phyloP scores from a whole-genome alignment of 2,329 filamentous ascomycete genomes.

The Catunica adiposa region DNA sequence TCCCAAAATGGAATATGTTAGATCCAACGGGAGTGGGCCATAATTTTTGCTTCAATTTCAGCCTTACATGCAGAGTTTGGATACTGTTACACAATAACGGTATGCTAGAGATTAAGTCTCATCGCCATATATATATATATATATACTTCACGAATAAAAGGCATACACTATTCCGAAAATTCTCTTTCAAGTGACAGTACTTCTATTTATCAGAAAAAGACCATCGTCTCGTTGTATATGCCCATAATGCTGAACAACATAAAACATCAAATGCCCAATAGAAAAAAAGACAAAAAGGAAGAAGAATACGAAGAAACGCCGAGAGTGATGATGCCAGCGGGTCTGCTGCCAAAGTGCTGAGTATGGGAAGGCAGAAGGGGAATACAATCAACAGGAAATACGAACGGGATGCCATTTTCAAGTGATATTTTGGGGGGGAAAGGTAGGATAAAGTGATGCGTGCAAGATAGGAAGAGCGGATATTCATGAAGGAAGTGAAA shows the following conservation, averaged over 20 bases:
- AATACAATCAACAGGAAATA: not conserved
- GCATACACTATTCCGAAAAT: not conserved
- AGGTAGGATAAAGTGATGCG: not conserved
- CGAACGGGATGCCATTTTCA: not conserved
- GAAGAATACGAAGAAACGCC: not conserved
- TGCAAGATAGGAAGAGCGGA: not conserved
- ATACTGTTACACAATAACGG: not conserved
- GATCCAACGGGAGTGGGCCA: no score
- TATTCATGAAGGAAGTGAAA: not conserved
- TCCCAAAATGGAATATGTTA: no score
- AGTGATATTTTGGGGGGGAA: slow-evolving; percentile 1
- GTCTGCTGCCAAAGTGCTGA: not conserved
- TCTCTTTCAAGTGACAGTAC: slow-evolving; percentile 8
- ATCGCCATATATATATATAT: no score
- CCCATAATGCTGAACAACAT: slow-evolving; percentile 14
- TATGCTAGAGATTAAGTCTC: no score
- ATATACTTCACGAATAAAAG: not conserved
- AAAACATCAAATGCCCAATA: slow-evolving; percentile 15
- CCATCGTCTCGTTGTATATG: slow-evolving; percentile 13
- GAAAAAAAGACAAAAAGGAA: slow-evolving; percentile 1
- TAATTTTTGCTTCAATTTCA: no score
- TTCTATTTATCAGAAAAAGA: slow-evolving; percentile 12
- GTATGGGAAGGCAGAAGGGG: not conserved
- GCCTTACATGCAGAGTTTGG: no score
- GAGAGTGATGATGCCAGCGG: not conserved